Conservation (phyloP, 768 basidiomycete genomes). For the Tricholoma sp. region DNA sequence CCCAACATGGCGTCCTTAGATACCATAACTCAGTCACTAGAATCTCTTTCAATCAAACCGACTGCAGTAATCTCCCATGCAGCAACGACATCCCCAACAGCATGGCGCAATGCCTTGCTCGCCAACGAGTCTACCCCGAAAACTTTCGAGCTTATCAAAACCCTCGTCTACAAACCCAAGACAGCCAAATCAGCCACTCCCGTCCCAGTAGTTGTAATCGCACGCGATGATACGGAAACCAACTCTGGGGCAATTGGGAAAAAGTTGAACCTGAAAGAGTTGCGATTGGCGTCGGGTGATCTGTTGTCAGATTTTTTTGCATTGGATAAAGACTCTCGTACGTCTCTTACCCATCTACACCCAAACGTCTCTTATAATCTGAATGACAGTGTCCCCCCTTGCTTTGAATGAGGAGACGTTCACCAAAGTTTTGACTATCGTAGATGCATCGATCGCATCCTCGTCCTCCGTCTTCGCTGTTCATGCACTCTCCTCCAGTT, state of each 20-base stretch:
- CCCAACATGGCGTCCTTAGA: slow-evolving; percentile 30
- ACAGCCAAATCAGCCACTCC: slow-evolving; percentile 85
- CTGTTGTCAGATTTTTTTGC: slow-evolving; percentile 80
- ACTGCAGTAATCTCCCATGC: slow-evolving; percentile 49
- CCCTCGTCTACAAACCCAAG: slow-evolving; percentile 94
- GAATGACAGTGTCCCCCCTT: slow-evolving; percentile 67
- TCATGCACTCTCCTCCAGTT: slow-evolving; percentile 63
- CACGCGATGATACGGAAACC: slow-evolving; percentile 80
- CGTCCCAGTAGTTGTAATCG: slow-evolving; percentile 83
- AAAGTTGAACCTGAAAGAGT: slow-evolving; percentile 79
- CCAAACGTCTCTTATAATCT: slow-evolving; percentile 10
- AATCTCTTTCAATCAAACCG: slow-evolving; percentile 51
- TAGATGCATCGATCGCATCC: slow-evolving; percentile 75
- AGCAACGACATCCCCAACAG: slow-evolving; percentile 59
- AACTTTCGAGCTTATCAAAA: slow-evolving; percentile 74
- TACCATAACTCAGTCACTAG: slow-evolving; percentile 37
- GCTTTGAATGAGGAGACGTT: slow-evolving; percentile 62
- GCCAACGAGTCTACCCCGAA: slow-evolving; percentile 45
- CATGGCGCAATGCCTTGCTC: slow-evolving; percentile 73
- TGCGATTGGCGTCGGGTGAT: slow-evolving; percentile 82
- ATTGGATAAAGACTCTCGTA: slow-evolving; percentile 82
- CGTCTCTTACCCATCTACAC: slow-evolving; percentile 25
- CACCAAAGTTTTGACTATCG: slow-evolving; percentile 64
- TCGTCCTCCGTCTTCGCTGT: slow-evolving; percentile 68
- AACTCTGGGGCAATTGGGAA: slow-evolving; percentile 73